Evolutionary conservation across 345 rosid genomes (phyloP), one percentile per base, ranked within the genome.

Genomic region (Draba incana): DNA sequence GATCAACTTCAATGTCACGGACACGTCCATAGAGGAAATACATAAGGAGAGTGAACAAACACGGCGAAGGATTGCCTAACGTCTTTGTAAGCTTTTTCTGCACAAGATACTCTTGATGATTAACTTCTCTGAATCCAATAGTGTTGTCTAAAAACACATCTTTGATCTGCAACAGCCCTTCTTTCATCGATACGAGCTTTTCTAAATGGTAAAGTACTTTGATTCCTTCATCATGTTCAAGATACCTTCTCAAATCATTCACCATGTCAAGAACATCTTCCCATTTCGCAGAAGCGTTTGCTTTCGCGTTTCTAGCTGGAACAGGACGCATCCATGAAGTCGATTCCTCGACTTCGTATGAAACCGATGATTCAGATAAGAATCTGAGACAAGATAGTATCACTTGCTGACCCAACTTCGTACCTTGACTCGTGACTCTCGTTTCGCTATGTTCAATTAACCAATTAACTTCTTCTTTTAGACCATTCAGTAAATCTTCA

Each of bases 181-280:
- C 97, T 81, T 86, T 90, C 93, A 92, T 92, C 28, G 72, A 85
- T 57, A 79, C 76, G 28, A 90, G 88, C 81, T 88, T 92, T 1
- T 64, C 73, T 45, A 83, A 52, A 56, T 90, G 88, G 72, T 83
- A 78, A 20, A 79, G 73, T 57, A 77, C 53, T 24, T 31, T 61
- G 16, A 12, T 54, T 3, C 49, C 57, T 65, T 81, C 80, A 23
- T 80, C 80, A 16, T 48, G 72, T 31, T 68, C 54, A 28, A 89
- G 72, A 59, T 84, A 87, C 68, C 75, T 64, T 62, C 81, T 81
- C 30, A 92, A 83, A 81, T 92, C 88, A 65, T 68, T 71, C 25
- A 85, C 84, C 86, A 92, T 92, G 65, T 89, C 96, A 55, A 82
- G 85, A 69, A 85, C 85, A 78, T 92, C 98, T 66, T 78, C 93